A percentile compares a stretch with the other conserved stretches of the same genome.
Evolutionary conservation across 1,284 basidiomycete genomes (phyloP).

Genomic region (Vanrija sp.): DNA sequence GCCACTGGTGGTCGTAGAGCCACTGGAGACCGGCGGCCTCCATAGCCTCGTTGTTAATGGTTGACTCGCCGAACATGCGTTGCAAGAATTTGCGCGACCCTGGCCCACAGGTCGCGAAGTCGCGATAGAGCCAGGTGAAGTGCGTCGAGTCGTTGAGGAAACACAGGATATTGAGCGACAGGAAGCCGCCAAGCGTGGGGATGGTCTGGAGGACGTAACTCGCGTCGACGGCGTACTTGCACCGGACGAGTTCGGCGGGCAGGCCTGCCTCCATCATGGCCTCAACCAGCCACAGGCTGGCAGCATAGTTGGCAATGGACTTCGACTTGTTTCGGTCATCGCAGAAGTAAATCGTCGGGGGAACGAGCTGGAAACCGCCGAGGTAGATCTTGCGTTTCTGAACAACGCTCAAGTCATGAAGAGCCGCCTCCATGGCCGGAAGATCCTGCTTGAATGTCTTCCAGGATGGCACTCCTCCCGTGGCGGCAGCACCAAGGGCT

Average conservation of each 20-base stretch:
- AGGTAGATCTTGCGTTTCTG: constrained; percentile 22
- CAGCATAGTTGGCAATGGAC: constrained; percentile 22
- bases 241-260: constrained; percentile 8
- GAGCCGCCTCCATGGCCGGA: constrained; percentile 18
- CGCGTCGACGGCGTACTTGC: constrained; percentile 31
- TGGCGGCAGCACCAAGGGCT: constrained; percentile 13
- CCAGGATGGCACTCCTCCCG: constrained; percentile 18
- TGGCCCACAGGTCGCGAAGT: constrained; percentile 33
- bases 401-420: constrained; percentile 17
- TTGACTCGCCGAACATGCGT: constrained; percentile 23
- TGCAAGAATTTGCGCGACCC: constrained; percentile 21
- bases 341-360: constrained; percentile 30
- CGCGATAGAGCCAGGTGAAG: constrained; percentile 22
- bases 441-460: constrained; percentile 16
- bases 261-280: constrained; percentile 25
- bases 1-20: constrained; percentile 33
- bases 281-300: constrained; percentile 25
- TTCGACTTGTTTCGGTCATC: constrained; percentile 8
- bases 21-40: constrained; percentile 32
- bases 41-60: constrained; percentile 23
- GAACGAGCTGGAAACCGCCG: constrained; percentile 32
- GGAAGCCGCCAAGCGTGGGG: constrained; percentile 30
- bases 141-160: constrained; percentile 21
- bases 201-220: constrained; percentile 21
- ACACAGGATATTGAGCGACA: constrained; percentile 25